A percentile compares a stretch with the other conserved stretches of the same genome.
Evolutionary conservation across 1,284 basidiomycete species (phyloP).

Genomic region (Leccinum fallax): DNA sequence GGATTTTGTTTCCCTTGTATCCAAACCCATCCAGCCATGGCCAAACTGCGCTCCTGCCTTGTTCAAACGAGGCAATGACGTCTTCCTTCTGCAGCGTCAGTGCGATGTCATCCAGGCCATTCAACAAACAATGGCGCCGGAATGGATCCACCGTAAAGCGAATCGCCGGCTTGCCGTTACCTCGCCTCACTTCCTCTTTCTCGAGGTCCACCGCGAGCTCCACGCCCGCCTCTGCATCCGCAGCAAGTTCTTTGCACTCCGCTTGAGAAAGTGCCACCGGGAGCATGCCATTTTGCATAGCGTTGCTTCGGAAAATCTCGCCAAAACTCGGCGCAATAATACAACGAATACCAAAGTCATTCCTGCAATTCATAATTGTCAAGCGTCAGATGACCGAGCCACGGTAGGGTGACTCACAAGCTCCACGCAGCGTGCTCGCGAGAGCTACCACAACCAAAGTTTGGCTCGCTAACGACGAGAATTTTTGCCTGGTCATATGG

Average conservation of each 20-base stretch:
- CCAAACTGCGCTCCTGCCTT: slow-evolving; percentile 74
- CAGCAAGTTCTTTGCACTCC: slow-evolving; percentile 75
- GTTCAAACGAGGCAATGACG: slow-evolving; percentile 78
- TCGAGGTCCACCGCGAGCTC: slow-evolving; percentile 92
- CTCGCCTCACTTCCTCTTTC: slow-evolving; percentile 80
- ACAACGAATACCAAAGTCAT: slow-evolving; percentile 94
- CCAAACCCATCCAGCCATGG: slow-evolving; percentile 95
- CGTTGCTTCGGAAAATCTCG: slow-evolving; percentile 92
- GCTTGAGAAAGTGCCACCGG: slow-evolving; percentile 77
- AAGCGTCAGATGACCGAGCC: slow-evolving; percentile 2
- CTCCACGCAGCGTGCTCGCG: slow-evolving; percentile 98
- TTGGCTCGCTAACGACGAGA: slow-evolving; percentile 86
- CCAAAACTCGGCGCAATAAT: slow-evolving; percentile 94
- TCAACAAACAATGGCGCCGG: slow-evolving; percentile 88
- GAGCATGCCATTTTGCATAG: slow-evolving; percentile 97
- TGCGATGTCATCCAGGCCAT: slow-evolving; percentile 93
- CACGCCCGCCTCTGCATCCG: slow-evolving; percentile 79
- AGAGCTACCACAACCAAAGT: slow-evolving; percentile 95
- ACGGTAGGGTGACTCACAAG: slow-evolving; percentile 56
- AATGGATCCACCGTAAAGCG: slow-evolving; percentile 84
- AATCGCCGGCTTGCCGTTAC: slow-evolving; percentile 74
- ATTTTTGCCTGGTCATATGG: slow-evolving; percentile 85
- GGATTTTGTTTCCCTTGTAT: slow-evolving; percentile 77
- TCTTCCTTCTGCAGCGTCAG: slow-evolving; percentile 81
- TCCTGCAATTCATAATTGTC: slow-evolving; percentile 46